These are phyloP conservation scores for Pichia thaimueangensis DNA, from an alignment of 805 yeast species.

Conservation along the genomic window DNA sequence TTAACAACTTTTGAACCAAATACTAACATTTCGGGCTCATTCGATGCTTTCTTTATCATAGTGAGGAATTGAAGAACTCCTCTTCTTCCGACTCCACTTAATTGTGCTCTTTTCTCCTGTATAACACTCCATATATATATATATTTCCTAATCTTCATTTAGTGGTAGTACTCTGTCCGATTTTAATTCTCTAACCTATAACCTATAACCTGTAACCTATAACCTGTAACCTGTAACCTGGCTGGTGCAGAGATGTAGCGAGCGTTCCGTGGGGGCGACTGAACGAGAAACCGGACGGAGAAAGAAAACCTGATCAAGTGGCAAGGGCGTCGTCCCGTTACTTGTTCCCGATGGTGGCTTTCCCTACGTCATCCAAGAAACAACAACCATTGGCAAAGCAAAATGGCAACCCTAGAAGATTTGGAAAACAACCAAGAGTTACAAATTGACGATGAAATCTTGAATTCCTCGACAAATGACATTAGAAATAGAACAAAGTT, in stretches of 20 bases:
- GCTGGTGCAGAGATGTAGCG: slow-evolving; percentile 5
- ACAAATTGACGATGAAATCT: slow-evolving; percentile 76
- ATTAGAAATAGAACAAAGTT: slow-evolving; percentile 79
- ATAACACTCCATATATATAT: too few species aligned
- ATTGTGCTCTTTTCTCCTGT: too few species aligned
- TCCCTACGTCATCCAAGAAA: background rate
- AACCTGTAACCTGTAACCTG: background rate
- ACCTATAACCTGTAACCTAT: too few species aligned
- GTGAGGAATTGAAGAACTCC: slow-evolving; percentile 23
- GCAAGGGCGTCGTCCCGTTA: background rate
- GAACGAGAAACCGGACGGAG: too few species aligned
- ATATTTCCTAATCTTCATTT: too few species aligned
- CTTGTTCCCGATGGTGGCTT: background rate
- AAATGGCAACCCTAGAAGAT: slow-evolving; percentile 83
- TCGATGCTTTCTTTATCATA: slow-evolving; percentile 4
- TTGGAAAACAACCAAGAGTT: slow-evolving; percentile 51
- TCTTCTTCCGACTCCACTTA: background rate
- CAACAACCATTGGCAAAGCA: background rate
- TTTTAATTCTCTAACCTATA: too few species aligned
- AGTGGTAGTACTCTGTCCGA: too few species aligned
- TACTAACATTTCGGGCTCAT: background rate
- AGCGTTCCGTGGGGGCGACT: background rate
- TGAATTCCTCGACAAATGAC: slow-evolving; percentile 71
- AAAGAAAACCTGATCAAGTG: background rate
- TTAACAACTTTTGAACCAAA: background rate